These are phyloP conservation scores for Sarcomyxa edulis DNA, from an alignment of 768 basidiomycete genomes.

Conservation along the genomic window DNA sequence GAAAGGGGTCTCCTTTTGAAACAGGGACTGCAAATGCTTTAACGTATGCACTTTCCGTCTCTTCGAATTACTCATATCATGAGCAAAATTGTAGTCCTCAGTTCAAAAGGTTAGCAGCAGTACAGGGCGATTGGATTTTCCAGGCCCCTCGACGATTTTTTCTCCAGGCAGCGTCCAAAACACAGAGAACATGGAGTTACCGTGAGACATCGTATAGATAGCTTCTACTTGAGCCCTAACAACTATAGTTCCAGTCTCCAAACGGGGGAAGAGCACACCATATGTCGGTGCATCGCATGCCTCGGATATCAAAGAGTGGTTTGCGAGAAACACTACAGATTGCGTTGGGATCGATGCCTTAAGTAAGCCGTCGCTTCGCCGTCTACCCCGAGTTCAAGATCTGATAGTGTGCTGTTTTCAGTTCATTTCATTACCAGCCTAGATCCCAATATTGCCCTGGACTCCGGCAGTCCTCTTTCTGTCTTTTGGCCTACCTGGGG, in stretches of 20 bases:
- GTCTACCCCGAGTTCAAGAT: not conserved
- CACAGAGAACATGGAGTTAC: constrained; percentile 27
- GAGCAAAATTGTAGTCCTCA: constrained; percentile 21
- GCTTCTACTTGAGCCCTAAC: not conserved
- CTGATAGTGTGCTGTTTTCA: too few species aligned
- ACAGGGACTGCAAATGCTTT: constrained; percentile 15
- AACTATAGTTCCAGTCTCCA: constrained; percentile 21
- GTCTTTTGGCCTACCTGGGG: constrained; percentile 12
- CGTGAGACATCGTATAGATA: constrained; percentile 17
- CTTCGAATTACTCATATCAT: too few species aligned
- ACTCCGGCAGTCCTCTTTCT: not conserved
- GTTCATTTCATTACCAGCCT: constrained; percentile 14
- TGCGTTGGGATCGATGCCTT: constrained; percentile 1
- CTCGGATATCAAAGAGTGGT: constrained; percentile 11
- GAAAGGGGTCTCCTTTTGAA: constrained; percentile 20
- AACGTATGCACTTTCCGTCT: too few species aligned
- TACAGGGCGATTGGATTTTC: constrained; percentile 30
- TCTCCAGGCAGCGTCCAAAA: constrained; percentile 21
- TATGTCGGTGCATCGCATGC: constrained; percentile 19
- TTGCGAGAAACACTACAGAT: not conserved
- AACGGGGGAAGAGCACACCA: constrained; percentile 21
- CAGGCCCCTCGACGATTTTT: constrained; percentile 29
- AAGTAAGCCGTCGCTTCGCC: constrained; percentile 2
- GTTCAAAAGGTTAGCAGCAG: constrained; percentile 32
- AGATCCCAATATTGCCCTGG: constrained; percentile 17